Conservation (phyloP, 345 rosid species). For the Hibiscus trionum region DNA sequence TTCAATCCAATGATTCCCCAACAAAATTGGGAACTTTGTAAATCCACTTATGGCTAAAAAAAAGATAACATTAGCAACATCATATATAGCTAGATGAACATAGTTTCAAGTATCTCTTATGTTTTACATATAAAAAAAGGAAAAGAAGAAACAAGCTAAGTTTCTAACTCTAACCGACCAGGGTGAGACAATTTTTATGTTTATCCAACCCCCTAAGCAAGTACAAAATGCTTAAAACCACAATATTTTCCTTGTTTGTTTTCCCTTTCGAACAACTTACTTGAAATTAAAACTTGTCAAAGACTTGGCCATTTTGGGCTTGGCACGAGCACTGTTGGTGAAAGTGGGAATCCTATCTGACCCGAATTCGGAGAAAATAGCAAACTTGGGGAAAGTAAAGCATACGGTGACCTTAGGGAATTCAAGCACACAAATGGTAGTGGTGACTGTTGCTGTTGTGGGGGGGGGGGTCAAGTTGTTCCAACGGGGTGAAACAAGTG, state of each 20-base stretch:
- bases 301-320: conserved; percentile 63
- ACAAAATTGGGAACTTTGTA: no score
- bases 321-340: conserved; percentile 67
- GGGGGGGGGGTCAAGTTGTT: conserved; percentile 23
- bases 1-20: conserved; percentile 5
- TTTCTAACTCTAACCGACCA: conserved; percentile 8
- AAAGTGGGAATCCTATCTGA: conserved; percentile 49
- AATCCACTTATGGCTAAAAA: neutral
- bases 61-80: neutral
- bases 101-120: conserved; percentile 5
- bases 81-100: conserved; percentile 1
- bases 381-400: conserved; percentile 53
- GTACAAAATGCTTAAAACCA: conserved; percentile 16
- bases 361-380: conserved; percentile 58
- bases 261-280: neutral
- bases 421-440: conserved; percentile 65
- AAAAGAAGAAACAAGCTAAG: neutral
- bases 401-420: conserved; percentile 64
- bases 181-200: neutral
- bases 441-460: conserved; percentile 12
- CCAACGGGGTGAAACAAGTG: conserved; percentile 67
- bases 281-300: conserved; percentile 21
- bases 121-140: neutral
- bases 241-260: neutral
- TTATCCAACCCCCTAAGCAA: conserved; percentile 15